phyloP scores from a whole-genome alignment of 202 grass and related monocot genomes.

The Schoenoplectus tabernaemontani region DNA sequence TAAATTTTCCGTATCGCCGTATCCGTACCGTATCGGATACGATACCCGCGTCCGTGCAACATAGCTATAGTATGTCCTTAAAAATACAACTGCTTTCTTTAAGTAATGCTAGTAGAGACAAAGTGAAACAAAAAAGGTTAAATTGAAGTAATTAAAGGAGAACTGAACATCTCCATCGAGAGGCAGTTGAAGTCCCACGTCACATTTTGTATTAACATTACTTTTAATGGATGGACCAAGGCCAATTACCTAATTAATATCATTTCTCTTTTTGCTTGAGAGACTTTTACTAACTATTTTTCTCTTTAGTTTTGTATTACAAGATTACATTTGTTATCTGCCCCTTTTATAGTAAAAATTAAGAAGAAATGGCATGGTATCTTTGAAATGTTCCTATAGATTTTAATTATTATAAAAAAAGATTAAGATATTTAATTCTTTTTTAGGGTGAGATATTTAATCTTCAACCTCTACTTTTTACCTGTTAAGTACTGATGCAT shows the following conservation, averaged over 20 bases:
- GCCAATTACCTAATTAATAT: not conserved
- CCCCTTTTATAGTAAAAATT: too few species aligned
- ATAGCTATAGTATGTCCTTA: too few species aligned
- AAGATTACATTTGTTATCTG: not conserved
- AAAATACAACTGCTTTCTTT: too few species aligned
- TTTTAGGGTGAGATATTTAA: too few species aligned
- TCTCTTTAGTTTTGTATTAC: not conserved
- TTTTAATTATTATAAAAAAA: not conserved
- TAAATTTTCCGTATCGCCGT: too few species aligned
- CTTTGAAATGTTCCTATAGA: not conserved
- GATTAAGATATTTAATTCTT: too few species aligned
- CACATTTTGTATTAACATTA: constrained; percentile 12
- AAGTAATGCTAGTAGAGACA: not conserved
- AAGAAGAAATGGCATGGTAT: not conserved
- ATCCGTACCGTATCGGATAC: too few species aligned
- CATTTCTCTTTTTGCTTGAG: not conserved
- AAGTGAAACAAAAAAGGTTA: not conserved
- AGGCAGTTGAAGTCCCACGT: constrained; percentile 1
- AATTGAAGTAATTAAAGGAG: not conserved
- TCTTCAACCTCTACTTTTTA: not conserved
- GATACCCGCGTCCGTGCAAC: too few species aligned
- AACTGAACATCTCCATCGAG: constrained; percentile 19
- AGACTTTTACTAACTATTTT: not conserved
- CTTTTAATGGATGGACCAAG: constrained; percentile 5
- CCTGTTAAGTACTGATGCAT: not conserved